These are phyloP conservation scores for Stachybotrys chlorohalonatus DNA, from an alignment of 2,329 filamentous ascomycete genomes.

Conservation along the genomic window DNA sequence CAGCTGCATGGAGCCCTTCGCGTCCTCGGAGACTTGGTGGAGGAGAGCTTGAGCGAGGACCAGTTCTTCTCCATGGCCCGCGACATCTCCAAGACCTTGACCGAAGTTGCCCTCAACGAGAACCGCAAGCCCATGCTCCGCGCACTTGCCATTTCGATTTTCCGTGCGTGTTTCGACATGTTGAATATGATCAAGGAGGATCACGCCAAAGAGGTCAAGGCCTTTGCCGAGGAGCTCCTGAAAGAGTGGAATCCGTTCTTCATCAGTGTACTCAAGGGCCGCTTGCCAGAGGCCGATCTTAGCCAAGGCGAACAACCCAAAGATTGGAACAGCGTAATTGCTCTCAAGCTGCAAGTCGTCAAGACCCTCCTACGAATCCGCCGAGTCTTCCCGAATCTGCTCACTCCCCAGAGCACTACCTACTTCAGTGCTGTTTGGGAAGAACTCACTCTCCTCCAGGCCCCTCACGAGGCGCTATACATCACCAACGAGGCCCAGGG, in stretches of 20 bases:
- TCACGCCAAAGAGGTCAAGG: conserved; percentile 75
- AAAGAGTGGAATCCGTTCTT: conserved; percentile 86
- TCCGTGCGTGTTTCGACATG: conserved; percentile 86
- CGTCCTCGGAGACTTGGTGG: conserved; percentile 81
- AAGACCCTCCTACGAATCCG: conserved; percentile 89
- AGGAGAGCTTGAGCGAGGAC: conserved; percentile 86
- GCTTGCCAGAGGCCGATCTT: conserved; percentile 55
- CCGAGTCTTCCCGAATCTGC: conserved; percentile 68
- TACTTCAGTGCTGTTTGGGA: conserved; percentile 87
- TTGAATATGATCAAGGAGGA: conserved; percentile 96
- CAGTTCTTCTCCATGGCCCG: conserved; percentile 89
- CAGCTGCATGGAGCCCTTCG: conserved; percentile 85
- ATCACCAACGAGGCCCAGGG: conserved; percentile 80
- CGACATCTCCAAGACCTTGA: conserved; percentile 76
- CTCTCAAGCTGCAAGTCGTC: conserved; percentile 87
- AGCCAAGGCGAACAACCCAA: conserved; percentile 45
- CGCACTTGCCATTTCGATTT: conserved; percentile 81
- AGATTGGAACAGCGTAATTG: conserved; percentile 70
- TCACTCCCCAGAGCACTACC: conserved; percentile 72
- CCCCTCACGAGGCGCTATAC: conserved; percentile 72
- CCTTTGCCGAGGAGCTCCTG: conserved; percentile 81
- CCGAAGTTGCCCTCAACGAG: conserved; percentile 70
- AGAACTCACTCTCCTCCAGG: conserved; percentile 67
- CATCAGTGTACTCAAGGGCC: conserved; percentile 64
- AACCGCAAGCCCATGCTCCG: conserved; percentile 66